A percentile compares a stretch with the other conserved stretches of the same genome.
phyloP scores from a whole-genome alignment of 2,329 filamentous ascomycete species.

The Monosporascus sp. region DNA sequence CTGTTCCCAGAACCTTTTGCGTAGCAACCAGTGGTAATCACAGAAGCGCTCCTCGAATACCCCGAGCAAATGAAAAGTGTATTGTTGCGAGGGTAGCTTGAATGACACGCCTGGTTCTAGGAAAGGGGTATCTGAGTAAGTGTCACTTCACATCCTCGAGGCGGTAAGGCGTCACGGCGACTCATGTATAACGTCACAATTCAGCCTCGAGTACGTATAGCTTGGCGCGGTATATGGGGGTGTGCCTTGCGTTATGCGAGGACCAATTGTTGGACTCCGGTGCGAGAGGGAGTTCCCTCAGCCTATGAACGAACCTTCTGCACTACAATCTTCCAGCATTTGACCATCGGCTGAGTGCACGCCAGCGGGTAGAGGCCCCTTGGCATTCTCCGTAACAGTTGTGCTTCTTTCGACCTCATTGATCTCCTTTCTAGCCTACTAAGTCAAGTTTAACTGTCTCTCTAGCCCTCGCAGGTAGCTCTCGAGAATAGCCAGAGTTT shows the following conservation, averaged over 20 bases:
- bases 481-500: conserved; percentile 5
- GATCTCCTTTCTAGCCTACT: background rate
- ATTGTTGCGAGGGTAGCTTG: conserved; percentile 9
- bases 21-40: conserved; percentile 14
- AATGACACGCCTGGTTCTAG: conserved; percentile 9
- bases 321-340: conserved; percentile 7
- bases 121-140: background rate
- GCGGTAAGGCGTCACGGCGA: background rate
- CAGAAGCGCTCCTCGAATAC: conserved; percentile 14
- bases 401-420: background rate
- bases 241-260: background rate
- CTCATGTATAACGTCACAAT: conserved; percentile 13
- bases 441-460: background rate
- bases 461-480: conserved; percentile 12
- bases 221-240: background rate
- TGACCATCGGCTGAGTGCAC: background rate
- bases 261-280: background rate
- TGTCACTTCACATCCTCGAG: too few species aligned
- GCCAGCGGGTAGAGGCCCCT: background rate
- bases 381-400: background rate
- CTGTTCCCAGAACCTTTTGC: conserved; percentile 7
- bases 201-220: conserved; percentile 12
- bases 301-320: conserved; percentile 11
- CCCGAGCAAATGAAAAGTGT: conserved; percentile 9
- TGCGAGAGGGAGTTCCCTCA: conserved; percentile 4